Evolutionary conservation across 371 early-diverging fungal genomes (phyloP).

Genomic region (Catenaria anguillulae): DNA sequence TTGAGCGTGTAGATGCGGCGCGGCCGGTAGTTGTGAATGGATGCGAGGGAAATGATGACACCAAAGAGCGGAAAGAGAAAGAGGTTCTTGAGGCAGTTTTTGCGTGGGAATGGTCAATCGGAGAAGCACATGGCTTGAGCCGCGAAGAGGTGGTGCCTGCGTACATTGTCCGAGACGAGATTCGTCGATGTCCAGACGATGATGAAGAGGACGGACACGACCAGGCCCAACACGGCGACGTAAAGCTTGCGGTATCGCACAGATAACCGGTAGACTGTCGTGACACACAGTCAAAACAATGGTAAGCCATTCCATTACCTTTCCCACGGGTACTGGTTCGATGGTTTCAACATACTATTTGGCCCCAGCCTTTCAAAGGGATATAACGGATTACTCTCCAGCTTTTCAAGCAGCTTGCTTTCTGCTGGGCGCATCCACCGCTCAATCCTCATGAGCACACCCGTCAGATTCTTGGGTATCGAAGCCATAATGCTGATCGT

Average conservation of each 20-base stretch:
- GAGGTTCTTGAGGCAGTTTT: too few relatives aligned
- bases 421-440: neutral
- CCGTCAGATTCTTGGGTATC: too few relatives aligned
- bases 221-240: neutral
- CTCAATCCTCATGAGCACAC: neutral
- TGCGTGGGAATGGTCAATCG: neutral
- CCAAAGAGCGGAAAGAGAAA: conserved; percentile 5
- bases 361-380: neutral
- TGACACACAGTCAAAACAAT: too few relatives aligned
- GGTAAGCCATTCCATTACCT: too few relatives aligned
- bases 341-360: neutral
- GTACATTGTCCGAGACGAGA: conserved; percentile 1
- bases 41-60: neutral
- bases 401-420: neutral
- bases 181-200: neutral
- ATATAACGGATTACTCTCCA: neutral
- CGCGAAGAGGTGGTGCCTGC: neutral
- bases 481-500: too few relatives aligned
- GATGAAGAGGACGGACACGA: neutral
- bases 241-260: neutral
- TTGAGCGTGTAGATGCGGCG: neutral
- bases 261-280: neutral
- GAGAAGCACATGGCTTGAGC: neutral
- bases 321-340: too few relatives aligned
- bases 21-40: conserved; percentile 1